These are phyloP conservation scores for Aspergillus diversus DNA, from an alignment of 495 filamentous ascomycete genomes.

Conservation along the genomic window DNA sequence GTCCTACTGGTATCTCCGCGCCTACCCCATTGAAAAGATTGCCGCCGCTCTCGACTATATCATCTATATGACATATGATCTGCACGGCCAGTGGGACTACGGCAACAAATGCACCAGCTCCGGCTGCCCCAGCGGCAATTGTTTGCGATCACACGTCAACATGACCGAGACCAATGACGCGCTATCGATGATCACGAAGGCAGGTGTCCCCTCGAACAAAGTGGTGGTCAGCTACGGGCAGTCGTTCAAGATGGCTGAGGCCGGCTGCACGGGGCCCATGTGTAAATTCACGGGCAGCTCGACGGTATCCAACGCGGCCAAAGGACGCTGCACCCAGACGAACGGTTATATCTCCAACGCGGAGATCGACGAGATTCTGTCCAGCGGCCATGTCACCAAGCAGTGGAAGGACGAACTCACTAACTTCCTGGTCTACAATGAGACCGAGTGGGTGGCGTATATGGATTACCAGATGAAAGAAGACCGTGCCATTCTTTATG, in stretches of 20 bases:
- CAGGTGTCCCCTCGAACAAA: neutral
- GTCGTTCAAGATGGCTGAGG: neutral
- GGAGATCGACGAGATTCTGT: constrained; percentile 10
- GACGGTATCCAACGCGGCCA: neutral
- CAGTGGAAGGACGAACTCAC: too few species aligned
- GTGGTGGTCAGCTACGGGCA: constrained; percentile 8
- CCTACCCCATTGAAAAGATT: constrained; percentile 33
- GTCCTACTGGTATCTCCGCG: constrained; percentile 37
- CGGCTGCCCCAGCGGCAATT: constrained; percentile 13
- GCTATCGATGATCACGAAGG: neutral
- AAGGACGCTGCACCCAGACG: constrained; percentile 19
- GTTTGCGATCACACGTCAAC: constrained; percentile 2
- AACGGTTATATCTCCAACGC: constrained; percentile 31
- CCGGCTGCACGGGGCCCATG: neutral
- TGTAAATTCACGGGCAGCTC: neutral
- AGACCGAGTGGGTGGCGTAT: constrained; percentile 44
- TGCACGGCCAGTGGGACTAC: constrained; percentile 37
- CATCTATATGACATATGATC: constrained; percentile 41
- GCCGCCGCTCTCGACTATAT: constrained; percentile 33
- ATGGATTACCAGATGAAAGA: constrained; percentile 36
- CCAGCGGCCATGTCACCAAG: constrained; percentile 1
- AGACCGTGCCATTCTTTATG: constrained; percentile 22
- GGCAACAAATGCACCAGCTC: constrained; percentile 1
- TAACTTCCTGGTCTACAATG: constrained; percentile 44
- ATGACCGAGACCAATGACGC: neutral